Evolutionary conservation across 2,329 filamentous ascomycete genomes (phyloP).

Genomic region (Fusarium continuum): DNA sequence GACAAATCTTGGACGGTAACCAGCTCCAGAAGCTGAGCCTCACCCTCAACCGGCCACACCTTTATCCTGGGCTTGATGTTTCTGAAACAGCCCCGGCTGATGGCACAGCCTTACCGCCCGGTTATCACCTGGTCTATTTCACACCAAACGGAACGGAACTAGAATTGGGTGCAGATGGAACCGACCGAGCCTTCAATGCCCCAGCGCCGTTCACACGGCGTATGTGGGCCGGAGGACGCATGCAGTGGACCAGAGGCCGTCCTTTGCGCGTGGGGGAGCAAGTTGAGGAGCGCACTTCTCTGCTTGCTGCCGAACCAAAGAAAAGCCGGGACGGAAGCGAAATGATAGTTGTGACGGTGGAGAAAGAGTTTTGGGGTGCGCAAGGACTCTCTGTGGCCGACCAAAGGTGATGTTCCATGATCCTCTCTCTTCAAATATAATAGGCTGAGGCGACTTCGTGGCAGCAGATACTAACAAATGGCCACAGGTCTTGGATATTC

Average conservation of each 20-base stretch:
- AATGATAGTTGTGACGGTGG: not conserved
- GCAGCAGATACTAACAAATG: not conserved
- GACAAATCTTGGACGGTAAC: not conserved
- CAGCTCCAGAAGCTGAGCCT: not conserved
- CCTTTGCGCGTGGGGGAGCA: not conserved
- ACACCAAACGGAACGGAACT: not conserved
- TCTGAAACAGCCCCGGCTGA: not conserved
- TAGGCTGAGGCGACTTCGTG: not conserved
- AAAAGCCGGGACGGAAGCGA: not conserved
- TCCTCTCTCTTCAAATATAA: not conserved
- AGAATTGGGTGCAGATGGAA: not conserved
- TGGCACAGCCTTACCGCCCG: not conserved
- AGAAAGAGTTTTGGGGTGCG: not conserved
- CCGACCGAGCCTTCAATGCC: not conserved
- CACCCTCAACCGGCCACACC: not conserved
- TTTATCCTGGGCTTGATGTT: not conserved
- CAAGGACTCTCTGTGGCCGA: not conserved
- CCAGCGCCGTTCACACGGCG: not conserved
- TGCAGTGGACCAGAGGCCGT: not conserved
- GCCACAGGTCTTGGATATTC: not conserved
- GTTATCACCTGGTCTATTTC: not conserved
- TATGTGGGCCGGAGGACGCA: not conserved
- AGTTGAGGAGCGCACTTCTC: not conserved
- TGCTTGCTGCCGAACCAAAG: not conserved
- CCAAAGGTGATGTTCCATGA: not conserved